These are phyloP conservation scores for Chlorella sp. DNA, from an alignment of 139 green algal genomes.

Conservation along the genomic window DNA sequence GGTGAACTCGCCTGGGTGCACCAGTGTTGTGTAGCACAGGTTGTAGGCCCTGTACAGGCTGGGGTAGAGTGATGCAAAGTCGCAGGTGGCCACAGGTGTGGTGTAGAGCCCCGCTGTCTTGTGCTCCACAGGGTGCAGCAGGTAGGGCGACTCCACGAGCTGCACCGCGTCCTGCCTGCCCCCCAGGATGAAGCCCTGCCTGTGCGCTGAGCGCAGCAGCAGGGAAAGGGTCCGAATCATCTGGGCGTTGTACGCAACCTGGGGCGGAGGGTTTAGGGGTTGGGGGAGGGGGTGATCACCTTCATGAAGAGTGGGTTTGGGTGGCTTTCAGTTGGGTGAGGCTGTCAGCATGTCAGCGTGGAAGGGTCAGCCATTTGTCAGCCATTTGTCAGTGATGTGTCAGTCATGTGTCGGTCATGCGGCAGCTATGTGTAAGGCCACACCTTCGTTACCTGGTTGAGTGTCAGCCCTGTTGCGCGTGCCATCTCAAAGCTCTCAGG, in stretches of 20 bases:
- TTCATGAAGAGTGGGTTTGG: no score
- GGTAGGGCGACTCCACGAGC: slow-evolving; percentile 57
- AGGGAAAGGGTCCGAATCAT: slow-evolving; percentile 68
- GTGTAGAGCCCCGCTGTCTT: slow-evolving; percentile 51
- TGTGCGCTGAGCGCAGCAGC: slow-evolving; percentile 63
- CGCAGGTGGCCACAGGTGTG: slow-evolving; percentile 56
- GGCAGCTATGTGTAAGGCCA: no score
- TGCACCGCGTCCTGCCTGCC: slow-evolving; percentile 31
- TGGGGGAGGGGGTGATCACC: no score
- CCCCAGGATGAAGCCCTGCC: slow-evolving; percentile 48
- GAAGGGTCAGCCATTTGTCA: no score
- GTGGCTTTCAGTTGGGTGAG: no score
- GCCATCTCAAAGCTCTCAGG: slow-evolving; percentile 74
- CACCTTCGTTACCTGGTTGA: slow-evolving; percentile 62
- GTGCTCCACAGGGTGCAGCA: slow-evolving; percentile 72
- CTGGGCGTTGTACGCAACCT: slow-evolving; percentile 74
- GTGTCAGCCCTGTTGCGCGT: slow-evolving; percentile 69
- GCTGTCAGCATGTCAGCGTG: no score
- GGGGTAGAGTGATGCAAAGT: slow-evolving; percentile 77
- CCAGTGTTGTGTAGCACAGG: slow-evolving; percentile 76
- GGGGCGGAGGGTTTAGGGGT: no score
- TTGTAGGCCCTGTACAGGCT: slow-evolving; percentile 68
- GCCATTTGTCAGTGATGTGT: no score
- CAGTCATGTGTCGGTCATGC: no score
- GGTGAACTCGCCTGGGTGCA: no score